A percentile compares a stretch with the other conserved stretches of the same genome.
Evolutionary conservation across 1,284 basidiomycete species (phyloP).

Genomic region (Cryptococcus sp.): DNA sequence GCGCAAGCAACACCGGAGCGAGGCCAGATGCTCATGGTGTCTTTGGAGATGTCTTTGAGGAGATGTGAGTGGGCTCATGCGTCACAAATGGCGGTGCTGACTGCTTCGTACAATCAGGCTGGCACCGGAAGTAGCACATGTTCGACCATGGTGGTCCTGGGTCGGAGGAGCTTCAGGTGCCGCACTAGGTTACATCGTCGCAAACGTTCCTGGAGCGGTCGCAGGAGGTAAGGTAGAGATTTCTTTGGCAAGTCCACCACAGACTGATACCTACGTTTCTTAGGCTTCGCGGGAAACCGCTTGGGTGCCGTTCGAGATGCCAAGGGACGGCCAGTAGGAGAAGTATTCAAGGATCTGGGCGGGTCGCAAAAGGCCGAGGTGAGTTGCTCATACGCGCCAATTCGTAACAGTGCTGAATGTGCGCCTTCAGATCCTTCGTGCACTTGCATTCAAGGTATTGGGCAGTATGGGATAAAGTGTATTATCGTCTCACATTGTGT

Average conservation of each 20-base stretch:
- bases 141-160: slow-evolving; percentile 49
- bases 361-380: slow-evolving; percentile 85
- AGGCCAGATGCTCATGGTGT: slow-evolving; percentile 76
- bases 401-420: too few species aligned
- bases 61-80: slow-evolving; percentile 58
- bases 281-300: slow-evolving; percentile 78
- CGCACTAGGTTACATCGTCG: slow-evolving; percentile 81
- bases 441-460: slow-evolving; percentile 84
- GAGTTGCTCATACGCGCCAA: slow-evolving; percentile 19
- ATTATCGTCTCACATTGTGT: neutral
- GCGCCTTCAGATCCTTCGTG: slow-evolving; percentile 70
- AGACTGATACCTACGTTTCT: slow-evolving; percentile 12
- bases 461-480: slow-evolving; percentile 55
- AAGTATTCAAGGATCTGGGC: slow-evolving; percentile 82
- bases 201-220: slow-evolving; percentile 74
- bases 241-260: slow-evolving; percentile 4
- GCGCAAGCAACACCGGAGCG: slow-evolving; percentile 8
- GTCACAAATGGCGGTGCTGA: neutral
- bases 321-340: slow-evolving; percentile 86
- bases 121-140: slow-evolving; percentile 52
- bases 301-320: slow-evolving; percentile 86
- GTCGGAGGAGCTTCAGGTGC: slow-evolving; percentile 65
- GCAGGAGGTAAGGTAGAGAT: slow-evolving; percentile 46
- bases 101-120: slow-evolving; percentile 28
- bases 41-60: slow-evolving; percentile 87